Percentiles rank a stretch among this genome's conserved stretches.
Conservation (phyloP, 164 flowering plant genomes). For the Aristolochia californica region DNA sequence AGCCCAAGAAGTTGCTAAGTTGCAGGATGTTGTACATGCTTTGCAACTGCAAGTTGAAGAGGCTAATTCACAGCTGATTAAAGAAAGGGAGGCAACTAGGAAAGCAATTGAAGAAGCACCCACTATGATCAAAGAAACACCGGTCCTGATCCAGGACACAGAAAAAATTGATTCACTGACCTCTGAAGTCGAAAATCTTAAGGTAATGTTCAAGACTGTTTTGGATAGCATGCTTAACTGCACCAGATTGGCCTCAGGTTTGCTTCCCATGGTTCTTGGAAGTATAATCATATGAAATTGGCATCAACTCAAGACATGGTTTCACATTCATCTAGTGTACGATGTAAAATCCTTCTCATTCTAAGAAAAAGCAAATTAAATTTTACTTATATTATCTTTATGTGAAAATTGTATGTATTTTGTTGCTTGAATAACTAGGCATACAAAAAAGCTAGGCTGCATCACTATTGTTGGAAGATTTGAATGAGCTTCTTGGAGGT, state of each 20-base stretch:
- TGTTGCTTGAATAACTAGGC: no score
- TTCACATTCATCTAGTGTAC: no score
- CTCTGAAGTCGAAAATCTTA: slow-evolving; percentile 71
- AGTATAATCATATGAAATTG: background rate
- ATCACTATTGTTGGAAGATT: no score
- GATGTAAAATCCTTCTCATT: no score
- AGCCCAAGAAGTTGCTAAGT: slow-evolving; percentile 70
- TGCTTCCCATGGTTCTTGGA: background rate
- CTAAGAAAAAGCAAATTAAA: no score
- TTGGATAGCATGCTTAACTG: background rate
- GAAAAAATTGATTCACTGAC: slow-evolving; percentile 66
- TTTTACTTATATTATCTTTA: no score
- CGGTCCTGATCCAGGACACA: slow-evolving; percentile 80
- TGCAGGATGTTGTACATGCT: slow-evolving; percentile 72
- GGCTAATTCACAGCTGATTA: slow-evolving; percentile 52
- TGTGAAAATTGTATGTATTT: no score
- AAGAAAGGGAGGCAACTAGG: slow-evolving; percentile 82
- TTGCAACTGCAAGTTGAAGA: slow-evolving; percentile 78
- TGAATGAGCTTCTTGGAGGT: no score
- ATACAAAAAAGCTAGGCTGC: no score
- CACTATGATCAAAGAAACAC: slow-evolving; percentile 93
- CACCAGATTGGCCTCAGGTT: background rate
- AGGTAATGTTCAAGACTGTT: slow-evolving; percentile 33
- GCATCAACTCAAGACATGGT: no score
- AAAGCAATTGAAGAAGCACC: slow-evolving; percentile 98